Conservation (phyloP, 2,329 filamentous ascomycete genomes). For the Cryphonectria parasitica region DNA sequence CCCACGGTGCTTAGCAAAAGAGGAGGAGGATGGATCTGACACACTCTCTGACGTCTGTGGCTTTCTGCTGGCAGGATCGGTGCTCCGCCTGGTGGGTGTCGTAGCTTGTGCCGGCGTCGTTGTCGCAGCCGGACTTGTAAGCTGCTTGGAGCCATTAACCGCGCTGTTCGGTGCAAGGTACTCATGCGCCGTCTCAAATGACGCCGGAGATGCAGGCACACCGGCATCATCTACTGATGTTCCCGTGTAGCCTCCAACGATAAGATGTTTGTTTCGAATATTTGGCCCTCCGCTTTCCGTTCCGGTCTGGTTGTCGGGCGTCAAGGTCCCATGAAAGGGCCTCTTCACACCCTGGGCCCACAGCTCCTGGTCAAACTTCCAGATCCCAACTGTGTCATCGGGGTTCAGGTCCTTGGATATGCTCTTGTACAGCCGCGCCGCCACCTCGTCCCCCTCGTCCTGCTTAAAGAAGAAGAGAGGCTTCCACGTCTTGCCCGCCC, state of each 20-base stretch:
- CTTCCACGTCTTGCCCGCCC: slow-evolving; percentile 15
- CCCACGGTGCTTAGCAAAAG: slow-evolving; percentile 15
- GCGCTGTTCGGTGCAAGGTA: background rate
- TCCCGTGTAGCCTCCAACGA: background rate
- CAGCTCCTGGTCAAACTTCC: slow-evolving; percentile 21
- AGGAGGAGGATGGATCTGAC: slow-evolving; percentile 9
- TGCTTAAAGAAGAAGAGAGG: slow-evolving; percentile 23
- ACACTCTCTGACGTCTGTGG: slow-evolving; percentile 9
- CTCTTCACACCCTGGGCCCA: slow-evolving; percentile 17
- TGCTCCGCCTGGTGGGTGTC: slow-evolving; percentile 1
- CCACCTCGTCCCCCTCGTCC: slow-evolving; percentile 6
- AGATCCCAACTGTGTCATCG: slow-evolving; percentile 21
- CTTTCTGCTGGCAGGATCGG: slow-evolving; percentile 7
- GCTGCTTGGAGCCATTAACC: slow-evolving; percentile 7
- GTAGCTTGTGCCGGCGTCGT: background rate
- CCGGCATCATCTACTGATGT: background rate
- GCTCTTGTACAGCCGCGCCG: slow-evolving; percentile 19
- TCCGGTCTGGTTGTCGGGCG: slow-evolving; percentile 17
- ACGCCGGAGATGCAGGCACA: slow-evolving; percentile 16
- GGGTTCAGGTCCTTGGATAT: slow-evolving; percentile 18
- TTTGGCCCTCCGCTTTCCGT: background rate
- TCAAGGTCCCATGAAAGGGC: slow-evolving; percentile 17
- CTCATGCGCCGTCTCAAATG: slow-evolving; percentile 25
- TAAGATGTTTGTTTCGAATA: background rate
- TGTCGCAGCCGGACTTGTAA: background rate